Evolutionary conservation across 2,329 filamentous ascomycete species (phyloP), one percentile per base, ranked within the genome.

Genomic region (Verticillium dahliae): DNA sequence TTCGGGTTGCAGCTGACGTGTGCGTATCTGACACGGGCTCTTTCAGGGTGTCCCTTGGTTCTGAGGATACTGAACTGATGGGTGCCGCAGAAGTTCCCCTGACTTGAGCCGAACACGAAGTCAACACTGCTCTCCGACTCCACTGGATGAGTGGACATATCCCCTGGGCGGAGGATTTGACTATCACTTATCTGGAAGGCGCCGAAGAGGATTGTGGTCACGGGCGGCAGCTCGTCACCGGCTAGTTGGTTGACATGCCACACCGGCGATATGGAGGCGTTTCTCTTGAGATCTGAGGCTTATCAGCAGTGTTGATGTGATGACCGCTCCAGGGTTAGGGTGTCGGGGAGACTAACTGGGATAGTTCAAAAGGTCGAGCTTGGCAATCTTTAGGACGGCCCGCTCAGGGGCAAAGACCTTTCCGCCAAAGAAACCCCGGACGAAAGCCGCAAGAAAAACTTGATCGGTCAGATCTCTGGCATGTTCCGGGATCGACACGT

Each of bases 401-500:
- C 68, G 63, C 57, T 74, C 72, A 0, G 67, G 69, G 0, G 62
- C 65, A 45, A 74, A 65, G 0, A 74, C 72, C 0, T 65, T 57
- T 0, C 72, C 72, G 4, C 70, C 71, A 57, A 73, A 74, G 34
- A 70, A 74, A 0, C 67, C 70, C 13, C 65, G 69, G 1, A 70
- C 59, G 10, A 74, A 72, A 1, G 64, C 66, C 0, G 72, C 68
- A 31, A 74, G 61, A 6, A 74, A 55, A 2, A 56, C 59, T 35
- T 73, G 68, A 39, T 74, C 71, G 1, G 68, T 64, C 1, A 69
- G 41, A 13, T 60, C 2, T 1, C 50, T 39, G 18, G 65, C 61
- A 6, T 62, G 56, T 1, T 59, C 14, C 0, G 68, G 64, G 13
- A 72, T 59, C 1, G 68, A 57, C 13, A 74, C 64, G 0, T 67